Evolutionary conservation across 2,329 filamentous ascomycete genomes (phyloP).

Genomic region (Epichloe coenophiala): DNA sequence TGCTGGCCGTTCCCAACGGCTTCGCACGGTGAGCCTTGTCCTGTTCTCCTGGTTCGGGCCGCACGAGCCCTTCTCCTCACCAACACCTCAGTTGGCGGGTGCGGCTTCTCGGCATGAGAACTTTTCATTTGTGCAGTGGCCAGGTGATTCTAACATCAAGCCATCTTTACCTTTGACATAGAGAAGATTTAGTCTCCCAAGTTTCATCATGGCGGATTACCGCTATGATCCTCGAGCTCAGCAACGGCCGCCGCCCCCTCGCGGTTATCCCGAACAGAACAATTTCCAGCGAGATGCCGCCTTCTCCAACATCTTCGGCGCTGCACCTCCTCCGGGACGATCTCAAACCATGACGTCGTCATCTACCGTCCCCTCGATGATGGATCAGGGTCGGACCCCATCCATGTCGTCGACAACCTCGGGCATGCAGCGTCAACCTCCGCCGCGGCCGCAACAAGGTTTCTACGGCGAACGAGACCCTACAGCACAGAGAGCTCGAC

Average conservation of each 20-base stretch:
- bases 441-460: constrained; percentile 36
- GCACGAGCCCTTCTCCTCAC: background rate
- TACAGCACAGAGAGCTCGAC: constrained; percentile 15
- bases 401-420: constrained; percentile 53
- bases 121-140: background rate
- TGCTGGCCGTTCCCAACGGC: constrained; percentile 3
- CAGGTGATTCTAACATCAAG: background rate
- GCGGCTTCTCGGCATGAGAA: background rate
- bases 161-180: background rate
- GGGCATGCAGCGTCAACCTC: constrained; percentile 49
- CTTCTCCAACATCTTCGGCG: constrained; percentile 91
- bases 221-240: constrained; percentile 38
- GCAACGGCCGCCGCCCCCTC: constrained; percentile 24
- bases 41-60: background rate
- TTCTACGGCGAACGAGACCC: constrained; percentile 22
- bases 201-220: constrained; percentile 42
- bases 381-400: constrained; percentile 55
- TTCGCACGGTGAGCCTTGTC: background rate
- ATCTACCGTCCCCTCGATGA: constrained; percentile 39
- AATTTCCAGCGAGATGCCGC: constrained; percentile 78
- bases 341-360: constrained; percentile 93
- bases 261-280: constrained; percentile 36
- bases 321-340: constrained; percentile 70
- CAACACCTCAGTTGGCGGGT: background rate
- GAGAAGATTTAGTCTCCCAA: background rate